Evolutionary conservation across 164 flowering plant genomes (phyloP).

Genomic region (Nelumbo lutea): DNA sequence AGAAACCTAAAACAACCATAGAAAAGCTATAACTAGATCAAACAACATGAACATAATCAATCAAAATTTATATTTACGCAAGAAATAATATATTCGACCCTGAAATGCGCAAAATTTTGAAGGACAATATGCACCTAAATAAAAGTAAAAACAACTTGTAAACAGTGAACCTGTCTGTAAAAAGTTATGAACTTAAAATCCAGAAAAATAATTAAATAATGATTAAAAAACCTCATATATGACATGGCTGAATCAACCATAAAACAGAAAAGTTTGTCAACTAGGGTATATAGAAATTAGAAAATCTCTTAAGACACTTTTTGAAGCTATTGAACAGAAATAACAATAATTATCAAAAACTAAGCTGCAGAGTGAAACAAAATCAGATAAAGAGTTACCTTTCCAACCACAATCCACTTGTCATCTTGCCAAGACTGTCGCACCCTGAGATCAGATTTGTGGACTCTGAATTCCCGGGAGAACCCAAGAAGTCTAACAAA

Average conservation of each 20-base stretch:
- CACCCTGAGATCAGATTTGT: constrained; percentile 30
- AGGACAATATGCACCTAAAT: background rate
- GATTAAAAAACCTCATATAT: background rate
- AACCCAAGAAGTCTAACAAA: constrained; percentile 43
- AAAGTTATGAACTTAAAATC: too few species aligned
- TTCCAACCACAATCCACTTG: constrained; percentile 45
- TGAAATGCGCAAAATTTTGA: background rate
- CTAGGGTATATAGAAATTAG: background rate
- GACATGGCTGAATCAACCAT: background rate
- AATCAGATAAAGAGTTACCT: constrained; percentile 29
- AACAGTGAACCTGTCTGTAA: too few species aligned
- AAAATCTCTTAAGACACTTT: background rate
- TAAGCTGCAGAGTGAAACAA: background rate
- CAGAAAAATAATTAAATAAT: too few species aligned
- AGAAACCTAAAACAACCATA: background rate
- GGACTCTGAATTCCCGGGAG: constrained; percentile 27
- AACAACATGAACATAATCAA: background rate
- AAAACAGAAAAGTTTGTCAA: background rate
- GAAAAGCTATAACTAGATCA: background rate
- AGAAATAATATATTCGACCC: background rate
- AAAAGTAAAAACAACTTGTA: background rate
- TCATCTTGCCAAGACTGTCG: constrained; percentile 46
- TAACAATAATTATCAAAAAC: background rate
- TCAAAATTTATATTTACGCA: background rate
- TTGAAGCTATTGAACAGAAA: background rate